Evolutionary conservation across 805 yeast genomes (phyloP), one percentile per base, ranked within the genome.

Genomic region (Sugiyamaella mastotermitis): DNA sequence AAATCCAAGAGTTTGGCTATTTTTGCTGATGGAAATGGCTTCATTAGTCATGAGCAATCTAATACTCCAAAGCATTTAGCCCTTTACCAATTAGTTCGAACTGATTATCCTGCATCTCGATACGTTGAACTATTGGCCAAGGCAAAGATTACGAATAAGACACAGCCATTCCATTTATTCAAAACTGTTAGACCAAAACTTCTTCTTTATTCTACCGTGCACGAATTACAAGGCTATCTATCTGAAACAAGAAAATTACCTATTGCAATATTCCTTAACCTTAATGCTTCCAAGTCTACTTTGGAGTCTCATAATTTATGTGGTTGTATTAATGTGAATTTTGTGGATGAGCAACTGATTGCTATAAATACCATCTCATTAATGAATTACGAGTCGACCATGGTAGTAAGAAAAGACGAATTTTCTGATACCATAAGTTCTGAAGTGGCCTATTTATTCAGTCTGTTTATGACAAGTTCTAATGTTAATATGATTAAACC

Each of bases 91-190:
- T 47, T 61, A 9, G 33, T 44, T n/a, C 51, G 46, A 33, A 49
- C 47, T 14, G 58, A 39, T 31, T 47, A 31, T 40, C 48, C 26
- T 40, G 61, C 66, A 3, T 40, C 56, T 17, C 69, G 68, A 37
- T 67, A 82, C 26, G 68, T 80, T 23, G 77, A 75, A 36, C 61
- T 78, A 25, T 55, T 80, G 4, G 74, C 78, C 42, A 80, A 83
- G 55, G 82, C 94, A 0, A 76, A 75, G 44, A 72, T 85, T 15
- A 65, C 88, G 38, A 76, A 77, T 53, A 88, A 90, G 53, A 72
- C 78, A 1, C 82, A 86, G 33, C 88, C 95, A 3, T 86, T 88
- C 61, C 96, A 88, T 62, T 62, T 90, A 22, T 90, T 90, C 66
- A 76, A 72, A 47, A 65, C 74, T 3, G 46, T 51, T 6, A 40